Evolutionary conservation across 768 basidiomycete species (phyloP), one percentile per base, ranked within the genome.

Genomic region (Cystobasidium ongulense): DNA sequence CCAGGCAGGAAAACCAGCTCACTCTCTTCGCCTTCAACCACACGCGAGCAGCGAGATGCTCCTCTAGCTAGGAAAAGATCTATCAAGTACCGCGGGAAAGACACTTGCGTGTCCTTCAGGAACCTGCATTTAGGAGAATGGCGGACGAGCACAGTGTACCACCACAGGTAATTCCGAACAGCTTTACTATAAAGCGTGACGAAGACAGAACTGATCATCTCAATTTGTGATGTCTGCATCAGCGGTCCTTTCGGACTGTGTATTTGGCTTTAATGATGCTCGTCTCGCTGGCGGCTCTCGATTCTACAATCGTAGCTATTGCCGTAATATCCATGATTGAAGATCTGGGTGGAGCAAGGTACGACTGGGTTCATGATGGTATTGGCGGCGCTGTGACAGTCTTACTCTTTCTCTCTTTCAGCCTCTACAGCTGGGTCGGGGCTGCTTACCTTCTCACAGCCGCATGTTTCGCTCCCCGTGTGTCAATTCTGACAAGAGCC

Each of bases 341-440:
- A 18, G 50, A 53, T 53, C 39, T 67, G 5, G 65, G 65, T 11
- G 65, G 65, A 54, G 43, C 41, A 11, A 41, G 43, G 65, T 67
- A 52, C 11, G 11, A 4, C 23, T 29, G 15, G 25, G 31, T n/a
- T n/a, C n/a, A n/a, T n/a, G n/a, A n/a, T n/a, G n/a, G n/a, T n/a
- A n/a, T n/a, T n/a, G n/a, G n/a, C n/a, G n/a, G n/a, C 11, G 25
- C 38, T 46, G 7, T 43, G 52, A 50, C 52, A 8, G 17, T 8
- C 8, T 67, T 67, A 15, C 15, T 7, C 21, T 13, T 13, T 3
- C 38, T 64, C 21, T 35, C 3, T n/a, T n/a, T n/a, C 27, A 67
- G 65, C 15, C 41, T 67, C 43, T 39, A 46, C 31, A 50, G 43
- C 65, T 67, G 65, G 65, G 65, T 67, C 36, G 65, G 65, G 13